A percentile compares a stretch with the other conserved stretches of the same genome.
phyloP scores from a whole-genome alignment of 2,329 filamentous ascomycete genomes.

The Dactylella cylindrospora region DNA sequence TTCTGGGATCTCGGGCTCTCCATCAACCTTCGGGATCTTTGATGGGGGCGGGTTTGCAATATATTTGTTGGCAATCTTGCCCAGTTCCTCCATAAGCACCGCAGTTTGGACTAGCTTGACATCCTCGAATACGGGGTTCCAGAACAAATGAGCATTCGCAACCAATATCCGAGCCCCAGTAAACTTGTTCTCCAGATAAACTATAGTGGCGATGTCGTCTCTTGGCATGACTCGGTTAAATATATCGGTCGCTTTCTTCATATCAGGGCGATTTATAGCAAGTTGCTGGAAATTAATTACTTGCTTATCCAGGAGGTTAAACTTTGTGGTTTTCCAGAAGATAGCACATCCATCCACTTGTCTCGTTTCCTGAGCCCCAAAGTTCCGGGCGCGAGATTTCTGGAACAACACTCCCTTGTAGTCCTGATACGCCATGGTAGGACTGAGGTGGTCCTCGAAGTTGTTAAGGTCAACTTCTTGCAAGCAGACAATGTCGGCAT shows the following conservation, averaged over 20 bases:
- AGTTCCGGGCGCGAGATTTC: constrained; percentile 84
- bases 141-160: constrained; percentile 90
- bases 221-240: constrained; percentile 99
- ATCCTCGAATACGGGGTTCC: constrained; percentile 86
- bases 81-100: constrained; percentile 89
- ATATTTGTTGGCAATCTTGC: constrained; percentile 82
- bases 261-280: constrained; percentile 91
- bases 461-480: constrained; percentile 92
- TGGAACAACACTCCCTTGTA: constrained; percentile 96
- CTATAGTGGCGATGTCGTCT: constrained; percentile 91
- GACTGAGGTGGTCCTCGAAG: constrained; percentile 86
- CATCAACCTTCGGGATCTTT: constrained; percentile 49
- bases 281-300: constrained; percentile 87
- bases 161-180: constrained; percentile 92
- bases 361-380: constrained; percentile 84
- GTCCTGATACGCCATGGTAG: constrained; percentile 79
- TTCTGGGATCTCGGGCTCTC: constrained; percentile 55
- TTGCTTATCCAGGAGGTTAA: constrained; percentile 89
- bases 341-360: constrained; percentile 94
- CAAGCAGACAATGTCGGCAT: constrained; percentile 86
- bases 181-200: constrained; percentile 86
- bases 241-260: constrained; percentile 95
- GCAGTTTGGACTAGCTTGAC: constrained; percentile 97
- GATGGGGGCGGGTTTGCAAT: constrained; percentile 52
- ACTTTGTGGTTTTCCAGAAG: constrained; percentile 95